Percentiles rank a stretch among this genome's conserved stretches.
These are phyloP conservation scores for Ophiostoma ips DNA, from an alignment of 2,329 filamentous ascomycete species.

Conservation along the genomic window DNA sequence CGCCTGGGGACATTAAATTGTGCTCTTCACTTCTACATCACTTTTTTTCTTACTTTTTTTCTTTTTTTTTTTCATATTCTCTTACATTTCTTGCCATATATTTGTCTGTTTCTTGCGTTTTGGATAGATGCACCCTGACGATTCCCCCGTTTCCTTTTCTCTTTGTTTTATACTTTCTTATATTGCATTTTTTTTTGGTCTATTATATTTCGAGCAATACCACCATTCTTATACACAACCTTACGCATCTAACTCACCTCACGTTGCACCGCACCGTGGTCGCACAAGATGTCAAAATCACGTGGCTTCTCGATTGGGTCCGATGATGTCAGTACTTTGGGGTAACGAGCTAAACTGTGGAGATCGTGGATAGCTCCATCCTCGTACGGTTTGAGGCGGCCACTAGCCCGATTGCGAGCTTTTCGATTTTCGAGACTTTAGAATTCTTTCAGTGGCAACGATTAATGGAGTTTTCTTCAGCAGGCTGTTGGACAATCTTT, in stretches of 20 bases:
- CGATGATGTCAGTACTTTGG: slow-evolving; percentile 5
- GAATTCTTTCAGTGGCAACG: too few relatives aligned
- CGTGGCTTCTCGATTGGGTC: neutral
- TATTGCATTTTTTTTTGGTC: neutral
- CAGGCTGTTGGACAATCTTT: too few relatives aligned
- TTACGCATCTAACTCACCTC: too few relatives aligned
- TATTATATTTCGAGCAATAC: neutral
- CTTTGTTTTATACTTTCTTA: neutral
- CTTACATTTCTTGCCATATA: neutral
- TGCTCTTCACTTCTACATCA: neutral
- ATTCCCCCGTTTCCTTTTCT: neutral
- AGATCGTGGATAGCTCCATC: neutral
- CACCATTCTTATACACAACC: too few relatives aligned
- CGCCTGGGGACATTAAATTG: neutral
- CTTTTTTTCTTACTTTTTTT: neutral
- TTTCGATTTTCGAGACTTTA: too few relatives aligned
- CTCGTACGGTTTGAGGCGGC: neutral
- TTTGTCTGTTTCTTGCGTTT: neutral
- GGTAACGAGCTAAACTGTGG: neutral
- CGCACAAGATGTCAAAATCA: too few relatives aligned
- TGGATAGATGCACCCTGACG: neutral
- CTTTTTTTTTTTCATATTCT: neutral
- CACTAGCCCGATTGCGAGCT: neutral
- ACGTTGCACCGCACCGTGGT: too few relatives aligned
- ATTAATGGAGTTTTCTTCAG: too few relatives aligned